Conservation (phyloP, 2,329 filamentous ascomycete genomes). For the Penicillium sp. region DNA sequence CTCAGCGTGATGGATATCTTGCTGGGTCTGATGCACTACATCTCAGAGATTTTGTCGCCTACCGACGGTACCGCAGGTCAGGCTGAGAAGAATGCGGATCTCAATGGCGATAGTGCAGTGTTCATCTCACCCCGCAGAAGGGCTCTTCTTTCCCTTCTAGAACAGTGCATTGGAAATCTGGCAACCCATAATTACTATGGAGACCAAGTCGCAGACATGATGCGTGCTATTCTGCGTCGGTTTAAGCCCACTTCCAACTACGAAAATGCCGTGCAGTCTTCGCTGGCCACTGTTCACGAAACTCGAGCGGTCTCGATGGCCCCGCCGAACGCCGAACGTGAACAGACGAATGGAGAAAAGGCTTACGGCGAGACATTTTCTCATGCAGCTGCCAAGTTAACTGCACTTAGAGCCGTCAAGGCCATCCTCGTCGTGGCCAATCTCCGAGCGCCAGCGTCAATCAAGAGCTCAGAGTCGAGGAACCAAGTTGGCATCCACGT, state of each 20-base stretch:
- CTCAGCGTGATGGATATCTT: conserved; percentile 95
- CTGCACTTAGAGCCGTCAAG: conserved; percentile 76
- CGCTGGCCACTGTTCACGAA: conserved; percentile 31
- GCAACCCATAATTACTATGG: conserved; percentile 96
- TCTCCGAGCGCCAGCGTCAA: conserved; percentile 59
- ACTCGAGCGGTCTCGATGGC: conserved; percentile 10
- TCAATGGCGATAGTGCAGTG: conserved; percentile 10
- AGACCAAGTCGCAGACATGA: conserved; percentile 94
- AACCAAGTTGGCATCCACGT: conserved; percentile 76
- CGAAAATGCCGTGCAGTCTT: conserved; percentile 46
- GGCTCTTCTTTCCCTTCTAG: conserved; percentile 69
- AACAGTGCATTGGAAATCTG: conserved; percentile 83
- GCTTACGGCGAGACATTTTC: conserved; percentile 59
- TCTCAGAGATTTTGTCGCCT: conserved; percentile 73
- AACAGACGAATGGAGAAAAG: conserved; percentile 44
- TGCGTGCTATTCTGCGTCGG: conserved; percentile 74
- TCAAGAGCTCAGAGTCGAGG: conserved; percentile 66
- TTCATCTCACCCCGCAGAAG: conserved; percentile 56
- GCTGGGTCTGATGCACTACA: conserved; percentile 79
- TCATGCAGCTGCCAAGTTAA: conserved; percentile 61
- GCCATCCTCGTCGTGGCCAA: conserved; percentile 82
- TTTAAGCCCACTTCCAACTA: conserved; percentile 65
- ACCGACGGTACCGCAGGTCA: conserved; percentile 43
- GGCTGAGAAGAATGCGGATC: conserved; percentile 22
- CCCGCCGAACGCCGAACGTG: conserved; percentile 27